Conservation (phyloP, 768 basidiomycete genomes). For the Termitomyces sp. region DNA sequence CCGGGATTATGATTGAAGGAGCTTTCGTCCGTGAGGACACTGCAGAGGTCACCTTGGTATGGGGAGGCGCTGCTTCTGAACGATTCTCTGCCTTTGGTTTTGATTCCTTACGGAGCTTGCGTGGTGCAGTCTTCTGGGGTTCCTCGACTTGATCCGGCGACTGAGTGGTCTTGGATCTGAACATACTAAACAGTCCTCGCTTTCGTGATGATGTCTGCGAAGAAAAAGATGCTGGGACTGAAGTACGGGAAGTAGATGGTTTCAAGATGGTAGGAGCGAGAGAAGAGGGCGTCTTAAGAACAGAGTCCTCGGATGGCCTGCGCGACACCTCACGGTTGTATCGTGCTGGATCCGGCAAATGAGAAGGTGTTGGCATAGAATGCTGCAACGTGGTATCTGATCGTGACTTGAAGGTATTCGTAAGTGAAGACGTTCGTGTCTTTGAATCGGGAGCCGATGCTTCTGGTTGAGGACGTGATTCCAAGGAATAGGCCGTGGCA, state of each 20-base stretch:
- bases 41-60: slow-evolving; percentile 7
- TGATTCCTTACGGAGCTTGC: slow-evolving; percentile 19
- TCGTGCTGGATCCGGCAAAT: slow-evolving; percentile 1
- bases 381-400: neutral
- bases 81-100: slow-evolving; percentile 2
- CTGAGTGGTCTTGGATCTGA: slow-evolving; percentile 24
- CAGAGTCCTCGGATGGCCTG: slow-evolving; percentile 44
- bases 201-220: slow-evolving; percentile 35
- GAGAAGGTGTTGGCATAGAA: slow-evolving; percentile 5
- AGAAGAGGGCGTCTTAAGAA: slow-evolving; percentile 63
- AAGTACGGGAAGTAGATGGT: slow-evolving; percentile 35
- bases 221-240: slow-evolving; percentile 34
- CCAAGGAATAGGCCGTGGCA: neutral
- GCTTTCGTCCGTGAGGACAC: slow-evolving; percentile 9
- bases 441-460: neutral
- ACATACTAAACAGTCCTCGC: slow-evolving; percentile 36
- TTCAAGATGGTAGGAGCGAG: slow-evolving; percentile 49
- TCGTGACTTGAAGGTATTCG: neutral
- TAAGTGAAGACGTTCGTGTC: neutral
- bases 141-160: slow-evolving; percentile 19
- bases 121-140: slow-evolving; percentile 5
- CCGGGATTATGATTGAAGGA: slow-evolving; percentile 23
- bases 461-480: neutral
- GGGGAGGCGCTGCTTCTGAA: neutral
- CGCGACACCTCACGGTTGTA: slow-evolving; percentile 23